Evolutionary conservation across 2,329 filamentous ascomycete species (phyloP).

Genomic region (Neoarthrinium moseri): DNA sequence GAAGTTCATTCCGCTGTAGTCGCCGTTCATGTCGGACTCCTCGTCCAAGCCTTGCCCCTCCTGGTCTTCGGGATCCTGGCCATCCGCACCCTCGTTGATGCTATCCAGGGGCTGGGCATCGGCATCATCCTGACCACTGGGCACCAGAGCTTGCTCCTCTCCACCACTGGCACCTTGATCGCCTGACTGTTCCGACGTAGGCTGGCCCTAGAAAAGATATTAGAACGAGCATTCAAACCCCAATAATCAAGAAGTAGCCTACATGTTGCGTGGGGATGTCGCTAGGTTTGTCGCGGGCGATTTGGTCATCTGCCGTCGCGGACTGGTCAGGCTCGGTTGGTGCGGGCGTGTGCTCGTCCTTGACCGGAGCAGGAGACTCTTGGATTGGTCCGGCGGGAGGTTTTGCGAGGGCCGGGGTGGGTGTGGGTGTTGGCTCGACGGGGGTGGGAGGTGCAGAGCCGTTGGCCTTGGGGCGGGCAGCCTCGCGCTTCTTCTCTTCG

Average conservation of each 20-base stretch:
- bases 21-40: slow-evolving; percentile 42
- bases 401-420: slow-evolving; percentile 29
- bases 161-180: slow-evolving; percentile 14
- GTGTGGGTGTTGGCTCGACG: slow-evolving; percentile 36
- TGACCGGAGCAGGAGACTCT: slow-evolving; percentile 11
- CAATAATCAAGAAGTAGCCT: no score
- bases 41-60: slow-evolving; percentile 27
- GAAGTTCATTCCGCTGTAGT: slow-evolving; percentile 60
- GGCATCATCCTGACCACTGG: slow-evolving; percentile 16
- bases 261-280: no score
- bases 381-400: slow-evolving; percentile 18
- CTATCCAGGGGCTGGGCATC: slow-evolving; percentile 25
- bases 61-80: slow-evolving; percentile 27
- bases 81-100: slow-evolving; percentile 24
- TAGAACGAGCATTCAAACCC: no score
- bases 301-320: no score
- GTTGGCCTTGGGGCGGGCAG: slow-evolving; percentile 50
- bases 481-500: slow-evolving; percentile 84
- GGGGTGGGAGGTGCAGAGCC: slow-evolving; percentile 39
- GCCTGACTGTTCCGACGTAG: background rate
- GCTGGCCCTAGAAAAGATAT: background rate
- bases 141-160: slow-evolving; percentile 15
- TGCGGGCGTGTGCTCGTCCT: background rate
- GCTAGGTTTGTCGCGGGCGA: no score
- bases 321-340: no score